A percentile compares a stretch with the other conserved stretches of the same genome.
Evolutionary conservation across 148 eudicot genomes (phyloP).

Genomic region (Rhododendron simsii): DNA sequence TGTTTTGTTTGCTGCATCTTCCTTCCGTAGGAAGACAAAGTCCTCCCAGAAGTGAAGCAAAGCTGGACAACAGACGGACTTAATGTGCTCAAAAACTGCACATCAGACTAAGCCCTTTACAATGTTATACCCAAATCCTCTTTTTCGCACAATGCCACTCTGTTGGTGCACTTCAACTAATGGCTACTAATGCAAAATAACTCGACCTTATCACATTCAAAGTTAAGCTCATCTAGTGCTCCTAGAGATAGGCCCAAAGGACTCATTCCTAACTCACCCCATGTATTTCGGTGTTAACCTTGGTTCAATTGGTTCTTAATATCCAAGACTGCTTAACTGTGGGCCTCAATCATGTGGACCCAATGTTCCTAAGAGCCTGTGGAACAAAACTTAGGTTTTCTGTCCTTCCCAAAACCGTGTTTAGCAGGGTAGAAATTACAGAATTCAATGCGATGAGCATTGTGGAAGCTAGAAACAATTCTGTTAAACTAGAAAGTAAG

Average conservation of each 20-base stretch:
- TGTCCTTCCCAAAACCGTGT: not conserved
- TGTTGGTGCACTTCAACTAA: not conserved
- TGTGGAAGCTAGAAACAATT: too few relatives aligned
- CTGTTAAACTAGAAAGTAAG: not conserved
- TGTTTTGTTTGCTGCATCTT: not conserved
- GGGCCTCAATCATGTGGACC: not conserved
- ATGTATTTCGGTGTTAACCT: not conserved
- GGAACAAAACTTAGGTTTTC: not conserved
- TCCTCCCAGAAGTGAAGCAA: not conserved
- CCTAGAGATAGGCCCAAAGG: not conserved
- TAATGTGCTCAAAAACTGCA: not conserved
- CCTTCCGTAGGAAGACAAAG: too few relatives aligned
- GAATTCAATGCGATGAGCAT: not conserved
- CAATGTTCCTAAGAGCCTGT: not conserved
- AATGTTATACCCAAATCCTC: not conserved
- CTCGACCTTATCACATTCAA: not conserved
- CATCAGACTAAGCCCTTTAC: not conserved
- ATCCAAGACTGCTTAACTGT: not conserved
- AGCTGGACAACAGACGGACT: not conserved
- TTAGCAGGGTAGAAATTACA: not conserved
- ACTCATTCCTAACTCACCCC: not conserved
- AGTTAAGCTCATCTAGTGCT: not conserved
- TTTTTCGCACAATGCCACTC: not conserved
- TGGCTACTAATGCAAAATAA: not conserved
- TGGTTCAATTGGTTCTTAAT: not conserved